A percentile compares a stretch with the other conserved stretches of the same genome.
These are phyloP conservation scores for Diaporthe amygdali DNA, from an alignment of 2,329 filamentous ascomycete species.

Conservation along the genomic window DNA sequence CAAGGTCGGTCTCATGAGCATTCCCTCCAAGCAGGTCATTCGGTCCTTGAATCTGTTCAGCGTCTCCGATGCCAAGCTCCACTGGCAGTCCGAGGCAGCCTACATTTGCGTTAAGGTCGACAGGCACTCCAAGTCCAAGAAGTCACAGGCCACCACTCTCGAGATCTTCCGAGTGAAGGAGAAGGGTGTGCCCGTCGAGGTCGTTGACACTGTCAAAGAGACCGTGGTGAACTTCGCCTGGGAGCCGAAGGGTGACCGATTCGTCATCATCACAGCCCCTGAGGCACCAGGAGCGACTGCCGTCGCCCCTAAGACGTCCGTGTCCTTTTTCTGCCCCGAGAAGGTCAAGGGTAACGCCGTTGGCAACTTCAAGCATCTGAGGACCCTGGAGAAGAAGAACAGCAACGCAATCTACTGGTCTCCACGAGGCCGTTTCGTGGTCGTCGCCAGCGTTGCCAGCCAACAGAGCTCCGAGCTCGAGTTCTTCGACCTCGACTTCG, in stretches of 20 bases:
- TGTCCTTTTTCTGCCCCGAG: constrained; percentile 96
- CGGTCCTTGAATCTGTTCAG: constrained; percentile 97
- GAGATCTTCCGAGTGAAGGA: constrained; percentile 98
- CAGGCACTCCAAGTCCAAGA: constrained; percentile 98
- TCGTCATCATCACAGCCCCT: constrained; percentile 94
- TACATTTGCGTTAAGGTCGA: constrained; percentile 99
- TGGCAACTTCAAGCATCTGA: constrained; percentile 96
- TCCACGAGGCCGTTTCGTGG: constrained; percentile 91
- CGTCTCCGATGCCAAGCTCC: constrained; percentile 94
- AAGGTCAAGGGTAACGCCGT: constrained; percentile 82
- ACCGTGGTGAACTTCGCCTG: constrained; percentile 99
- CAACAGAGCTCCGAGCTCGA: constrained; percentile 94
- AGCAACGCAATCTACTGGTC: constrained; percentile 99
- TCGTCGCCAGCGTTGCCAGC: constrained; percentile 91
- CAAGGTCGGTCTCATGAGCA: constrained; percentile 94
- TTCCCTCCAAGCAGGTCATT: constrained; percentile 93
- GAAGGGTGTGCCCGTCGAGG: constrained; percentile 97
- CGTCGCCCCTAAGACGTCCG: constrained; percentile 90
- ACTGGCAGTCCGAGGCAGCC: constrained; percentile 95
- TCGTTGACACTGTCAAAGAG: constrained; percentile 96
- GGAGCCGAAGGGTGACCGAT: constrained; percentile 97
- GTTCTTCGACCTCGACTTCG: constrained; percentile 97
- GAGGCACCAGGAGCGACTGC: constrained; percentile 80
- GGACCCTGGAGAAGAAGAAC: constrained; percentile 98
- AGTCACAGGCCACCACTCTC: constrained; percentile 93